phyloP scores from a whole-genome alignment of 2,329 filamentous ascomycete genomes.

The Colletotrichum spinosum region DNA sequence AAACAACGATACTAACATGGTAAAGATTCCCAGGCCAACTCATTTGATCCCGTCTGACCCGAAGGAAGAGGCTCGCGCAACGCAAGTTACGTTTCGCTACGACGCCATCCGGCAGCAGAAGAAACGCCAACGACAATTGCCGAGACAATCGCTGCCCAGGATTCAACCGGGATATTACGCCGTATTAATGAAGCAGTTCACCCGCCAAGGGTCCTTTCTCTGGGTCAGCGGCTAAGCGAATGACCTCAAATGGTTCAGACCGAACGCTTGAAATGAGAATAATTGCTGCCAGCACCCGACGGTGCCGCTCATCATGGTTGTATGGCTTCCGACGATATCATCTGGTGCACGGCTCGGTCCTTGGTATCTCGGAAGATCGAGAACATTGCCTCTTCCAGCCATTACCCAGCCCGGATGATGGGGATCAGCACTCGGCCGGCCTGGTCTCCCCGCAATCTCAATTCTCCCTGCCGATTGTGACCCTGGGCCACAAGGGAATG shows the following conservation, averaged over 20 bases:
- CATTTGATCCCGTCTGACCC: neutral
- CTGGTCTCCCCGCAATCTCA: too few species aligned
- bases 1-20: neutral
- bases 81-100: neutral
- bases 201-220: neutral
- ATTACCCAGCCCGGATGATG: too few species aligned
- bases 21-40: neutral
- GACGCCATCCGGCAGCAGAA: neutral
- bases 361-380: neutral
- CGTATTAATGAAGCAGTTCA: constrained; percentile 6
- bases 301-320: too few species aligned
- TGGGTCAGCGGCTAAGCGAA: neutral
- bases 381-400: neutral
- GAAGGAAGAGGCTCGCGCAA: neutral
- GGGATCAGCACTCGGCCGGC: too few species aligned
- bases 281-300: neutral
- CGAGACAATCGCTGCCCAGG: neutral
- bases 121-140: neutral
- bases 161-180: constrained; percentile 6
- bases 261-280: neutral
- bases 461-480: too few species aligned
- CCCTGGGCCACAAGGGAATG: too few species aligned
- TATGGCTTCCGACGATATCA: neutral
- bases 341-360: neutral
- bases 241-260: neutral